Conservation (phyloP, 352 stramenopile genomes). For the Lagenidium giganteum region DNA sequence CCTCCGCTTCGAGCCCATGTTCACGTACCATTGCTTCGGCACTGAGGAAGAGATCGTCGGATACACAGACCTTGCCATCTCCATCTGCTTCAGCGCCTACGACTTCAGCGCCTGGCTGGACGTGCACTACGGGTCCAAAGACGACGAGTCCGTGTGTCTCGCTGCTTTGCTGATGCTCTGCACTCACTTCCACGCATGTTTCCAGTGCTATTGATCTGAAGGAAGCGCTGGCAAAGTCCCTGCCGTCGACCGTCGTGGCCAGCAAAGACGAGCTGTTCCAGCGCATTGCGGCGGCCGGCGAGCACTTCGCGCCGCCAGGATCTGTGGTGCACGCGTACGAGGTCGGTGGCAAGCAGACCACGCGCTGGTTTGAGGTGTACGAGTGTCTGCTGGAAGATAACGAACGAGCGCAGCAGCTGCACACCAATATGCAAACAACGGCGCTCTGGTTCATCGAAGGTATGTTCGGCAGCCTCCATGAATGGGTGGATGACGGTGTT, state of each 20-base stretch:
- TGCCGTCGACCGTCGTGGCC: too few relatives aligned
- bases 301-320: slow-evolving; percentile 38
- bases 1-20: slow-evolving; percentile 59
- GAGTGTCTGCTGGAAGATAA: slow-evolving; percentile 57
- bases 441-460: slow-evolving; percentile 86
- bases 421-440: slow-evolving; percentile 63
- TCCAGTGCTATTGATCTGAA: slow-evolving; percentile 6
- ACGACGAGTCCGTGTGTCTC: slow-evolving; percentile 44
- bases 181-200: not conserved
- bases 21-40: slow-evolving; percentile 81
- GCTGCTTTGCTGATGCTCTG: too few relatives aligned
- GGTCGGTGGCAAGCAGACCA: slow-evolving; percentile 12
- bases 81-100: slow-evolving; percentile 54
- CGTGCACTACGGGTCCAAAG: slow-evolving; percentile 40
- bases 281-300: slow-evolving; percentile 8
- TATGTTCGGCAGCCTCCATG: not conserved
- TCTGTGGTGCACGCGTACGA: slow-evolving; percentile 36
- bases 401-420: slow-evolving; percentile 39
- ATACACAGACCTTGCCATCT: slow-evolving; percentile 50
- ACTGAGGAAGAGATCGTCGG: slow-evolving; percentile 67
- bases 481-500: not conserved
- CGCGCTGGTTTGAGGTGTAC: slow-evolving; percentile 58
- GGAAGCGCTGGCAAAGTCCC: too few relatives aligned
- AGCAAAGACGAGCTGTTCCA: slow-evolving; percentile 37
- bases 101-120: slow-evolving; percentile 59